Base-by-base conservation (phyloP, 768 basidiomycete genomes). In the Rhodosporidiobolus odoratus region DNA sequence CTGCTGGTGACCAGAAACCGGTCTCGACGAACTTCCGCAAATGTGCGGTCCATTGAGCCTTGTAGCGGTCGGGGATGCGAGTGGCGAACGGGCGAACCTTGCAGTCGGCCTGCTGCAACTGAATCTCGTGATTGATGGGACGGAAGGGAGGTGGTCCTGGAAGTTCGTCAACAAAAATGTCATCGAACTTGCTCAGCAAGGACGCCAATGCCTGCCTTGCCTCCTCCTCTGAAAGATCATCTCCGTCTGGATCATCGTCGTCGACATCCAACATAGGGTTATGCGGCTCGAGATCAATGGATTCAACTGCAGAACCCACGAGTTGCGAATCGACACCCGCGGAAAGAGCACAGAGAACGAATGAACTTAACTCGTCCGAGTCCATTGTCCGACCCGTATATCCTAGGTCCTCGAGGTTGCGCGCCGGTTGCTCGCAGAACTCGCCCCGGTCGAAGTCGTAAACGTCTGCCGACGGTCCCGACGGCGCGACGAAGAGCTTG, bases 201-300 rank as follows among this genome's bases (percentile, higher is more conserved):
- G 8, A 41, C 4, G 25, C 7, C 8, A 62, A 15, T 1, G 2
- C 43, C 1, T 4, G 32, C 19, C 7, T 6, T 7, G 53, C 59
- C 35, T 62, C 43, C 12, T 35, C 60, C 53, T n/a, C 16, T 1
- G 34, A 7, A 6, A 56, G 12, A 15, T 68, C 60, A 7, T 23
- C 8, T 2, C 9, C 10, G 1, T 4, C 23, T 0, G 47, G 41
- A 17, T 57, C 54, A 27, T 66, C 27, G 19, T 62, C 47, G 7
- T 50, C n/a, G n/a, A 57, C 19, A 35, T 68, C 47, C 27, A 62
- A 27, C 9, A 68, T 54, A 50, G 56, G 45, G 25, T 68, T 68
- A 30, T 41, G 61, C 40, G 60, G 53, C 60, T 68, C 67, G 37
- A 23, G n/a, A 25, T 41, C 61, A 30, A 68, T 37, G 35, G 5